phyloP scores from a whole-genome alignment of 2,329 filamentous ascomycete genomes.

The Allantophomopsis cytisporea region DNA sequence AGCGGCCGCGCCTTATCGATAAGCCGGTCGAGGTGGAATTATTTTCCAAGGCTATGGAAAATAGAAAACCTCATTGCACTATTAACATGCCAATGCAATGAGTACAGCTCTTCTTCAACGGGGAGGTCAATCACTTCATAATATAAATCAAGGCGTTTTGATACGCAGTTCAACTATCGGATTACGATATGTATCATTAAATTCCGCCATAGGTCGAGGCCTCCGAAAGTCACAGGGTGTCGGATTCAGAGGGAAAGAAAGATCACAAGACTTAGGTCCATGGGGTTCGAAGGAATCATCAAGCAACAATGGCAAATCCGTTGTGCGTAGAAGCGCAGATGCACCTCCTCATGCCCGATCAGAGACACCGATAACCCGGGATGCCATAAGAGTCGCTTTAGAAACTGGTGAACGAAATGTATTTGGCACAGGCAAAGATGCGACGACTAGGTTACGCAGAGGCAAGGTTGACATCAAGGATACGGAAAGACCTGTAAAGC shows the following conservation, averaged over 20 bases:
- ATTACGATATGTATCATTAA: slow-evolving; percentile 33
- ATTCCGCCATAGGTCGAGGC: slow-evolving; percentile 56
- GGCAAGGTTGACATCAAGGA: slow-evolving; percentile 3
- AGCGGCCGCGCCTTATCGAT: too few relatives aligned
- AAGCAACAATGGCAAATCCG: slow-evolving; percentile 10
- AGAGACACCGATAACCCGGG: neutral
- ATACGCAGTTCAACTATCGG: neutral
- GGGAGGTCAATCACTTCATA: too few relatives aligned
- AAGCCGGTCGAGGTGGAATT: too few relatives aligned
- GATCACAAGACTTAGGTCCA: slow-evolving; percentile 5
- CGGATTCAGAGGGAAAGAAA: slow-evolving; percentile 13
- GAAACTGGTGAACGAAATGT: neutral
- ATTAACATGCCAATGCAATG: too few relatives aligned
- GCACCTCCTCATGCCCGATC: slow-evolving; percentile 1
- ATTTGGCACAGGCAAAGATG: neutral
- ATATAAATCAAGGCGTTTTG: too few relatives aligned
- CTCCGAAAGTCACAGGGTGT: slow-evolving; percentile 35
- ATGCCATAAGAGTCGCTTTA: neutral
- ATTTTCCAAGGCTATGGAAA: too few relatives aligned
- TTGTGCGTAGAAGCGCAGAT: slow-evolving; percentile 10
- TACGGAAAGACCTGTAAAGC: slow-evolving; percentile 22
- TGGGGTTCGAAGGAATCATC: too few relatives aligned
- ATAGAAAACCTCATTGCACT: too few relatives aligned
- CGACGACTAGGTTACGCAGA: neutral
- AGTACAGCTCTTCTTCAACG: too few relatives aligned